Evolutionary conservation across 768 basidiomycete species (phyloP).

Genomic region (Cyclocybe cylindracea): DNA sequence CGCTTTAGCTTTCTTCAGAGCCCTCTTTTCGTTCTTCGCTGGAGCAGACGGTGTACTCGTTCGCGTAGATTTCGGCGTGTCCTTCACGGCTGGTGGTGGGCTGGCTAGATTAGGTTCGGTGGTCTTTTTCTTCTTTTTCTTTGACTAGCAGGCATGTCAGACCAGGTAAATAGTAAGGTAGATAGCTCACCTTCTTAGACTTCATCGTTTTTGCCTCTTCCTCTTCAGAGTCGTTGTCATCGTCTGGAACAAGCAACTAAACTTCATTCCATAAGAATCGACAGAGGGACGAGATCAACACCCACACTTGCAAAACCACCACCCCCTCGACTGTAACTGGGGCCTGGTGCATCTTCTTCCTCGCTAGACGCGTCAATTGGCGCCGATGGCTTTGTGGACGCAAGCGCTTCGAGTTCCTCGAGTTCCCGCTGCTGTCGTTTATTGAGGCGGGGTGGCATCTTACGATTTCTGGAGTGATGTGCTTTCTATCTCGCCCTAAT

Average conservation of each 20-base stretch:
- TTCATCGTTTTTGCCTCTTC: constrained; percentile 32
- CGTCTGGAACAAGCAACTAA: constrained; percentile 41
- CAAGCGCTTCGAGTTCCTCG: constrained; percentile 69
- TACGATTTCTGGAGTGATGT: neutral
- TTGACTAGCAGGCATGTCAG: constrained; percentile 22
- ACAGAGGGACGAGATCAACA: constrained; percentile 1
- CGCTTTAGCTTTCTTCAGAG: constrained; percentile 62
- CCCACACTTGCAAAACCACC: constrained; percentile 49
- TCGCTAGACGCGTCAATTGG: constrained; percentile 33
- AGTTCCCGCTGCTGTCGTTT: constrained; percentile 87
- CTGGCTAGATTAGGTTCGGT: constrained; percentile 6
- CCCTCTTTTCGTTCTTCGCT: constrained; percentile 51
- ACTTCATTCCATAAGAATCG: constrained; percentile 3
- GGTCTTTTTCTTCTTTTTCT: constrained; percentile 45
- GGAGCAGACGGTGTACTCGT: constrained; percentile 15
- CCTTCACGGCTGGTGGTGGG: constrained; percentile 1
- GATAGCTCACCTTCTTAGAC: constrained; percentile 36
- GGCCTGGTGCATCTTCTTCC: constrained; percentile 30
- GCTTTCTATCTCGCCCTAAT: no score
- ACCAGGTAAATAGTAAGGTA: neutral
- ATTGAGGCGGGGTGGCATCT: constrained; percentile 73
- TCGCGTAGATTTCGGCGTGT: constrained; percentile 4
- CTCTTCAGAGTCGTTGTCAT: constrained; percentile 22
- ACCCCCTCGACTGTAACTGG: constrained; percentile 13
- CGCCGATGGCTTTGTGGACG: constrained; percentile 22